Evolutionary conservation across 2,329 filamentous ascomycete genomes (phyloP).

Genomic region (Aspergillus latus): DNA sequence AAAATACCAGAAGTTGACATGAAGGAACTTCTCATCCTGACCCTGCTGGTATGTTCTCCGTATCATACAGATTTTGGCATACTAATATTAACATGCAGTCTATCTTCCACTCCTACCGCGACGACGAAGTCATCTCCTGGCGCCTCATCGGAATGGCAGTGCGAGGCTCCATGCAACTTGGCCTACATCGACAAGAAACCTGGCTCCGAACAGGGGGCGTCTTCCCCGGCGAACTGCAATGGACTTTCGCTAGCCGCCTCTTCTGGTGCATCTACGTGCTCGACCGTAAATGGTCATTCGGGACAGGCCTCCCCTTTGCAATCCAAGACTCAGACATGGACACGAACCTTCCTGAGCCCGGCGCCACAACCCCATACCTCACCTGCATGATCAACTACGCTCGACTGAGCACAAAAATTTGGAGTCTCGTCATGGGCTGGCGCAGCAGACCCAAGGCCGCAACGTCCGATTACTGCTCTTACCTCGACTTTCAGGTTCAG

Average conservation of each 20-base stretch:
- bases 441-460: constrained; percentile 31
- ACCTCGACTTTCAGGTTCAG: constrained; percentile 46
- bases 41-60: constrained; percentile 26
- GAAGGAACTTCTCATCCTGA: constrained; percentile 38
- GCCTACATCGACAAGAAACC: constrained; percentile 50
- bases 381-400: constrained; percentile 52
- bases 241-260: constrained; percentile 37
- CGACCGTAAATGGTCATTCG: constrained; percentile 55
- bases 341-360: constrained; percentile 49
- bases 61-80: neutral
- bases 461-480: constrained; percentile 42
- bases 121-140: constrained; percentile 54
- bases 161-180: constrained; percentile 50
- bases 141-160: constrained; percentile 50
- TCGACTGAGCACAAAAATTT: constrained; percentile 48
- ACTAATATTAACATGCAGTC: constrained; percentile 22
- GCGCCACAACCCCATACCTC: constrained; percentile 41
- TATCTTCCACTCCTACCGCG: constrained; percentile 44
- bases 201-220: constrained; percentile 36
- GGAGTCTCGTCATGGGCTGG: constrained; percentile 46
- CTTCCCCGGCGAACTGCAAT: constrained; percentile 39
- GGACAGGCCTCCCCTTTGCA: constrained; percentile 52
- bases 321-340: constrained; percentile 53
- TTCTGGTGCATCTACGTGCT: constrained; percentile 56
- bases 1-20: constrained; percentile 41